Percentiles rank a stretch among this genome's conserved stretches.
Conservation (phyloP, 805 yeast genomes). For the Kazachstania africana region DNA sequence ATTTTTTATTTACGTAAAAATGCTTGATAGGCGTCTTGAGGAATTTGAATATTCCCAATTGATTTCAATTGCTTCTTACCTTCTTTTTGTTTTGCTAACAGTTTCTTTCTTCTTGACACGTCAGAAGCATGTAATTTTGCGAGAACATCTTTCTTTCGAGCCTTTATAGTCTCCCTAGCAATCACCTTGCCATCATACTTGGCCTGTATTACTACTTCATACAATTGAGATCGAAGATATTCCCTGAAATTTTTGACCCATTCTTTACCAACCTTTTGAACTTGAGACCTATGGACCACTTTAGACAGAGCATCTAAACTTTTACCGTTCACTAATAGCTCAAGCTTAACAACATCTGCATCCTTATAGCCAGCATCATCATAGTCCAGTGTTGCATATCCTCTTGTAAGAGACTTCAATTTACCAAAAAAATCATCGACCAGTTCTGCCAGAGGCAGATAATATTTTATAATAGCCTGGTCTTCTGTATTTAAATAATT, state of each 20-base stretch:
- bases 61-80: slow-evolving; percentile 76
- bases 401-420: slow-evolving; percentile 77
- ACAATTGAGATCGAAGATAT: slow-evolving; percentile 69
- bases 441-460: slow-evolving; percentile 74
- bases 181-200: slow-evolving; percentile 68
- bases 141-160: slow-evolving; percentile 88
- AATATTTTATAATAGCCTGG: slow-evolving; percentile 70
- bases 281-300: slow-evolving; percentile 75
- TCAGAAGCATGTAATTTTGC: slow-evolving; percentile 91
- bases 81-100: slow-evolving; percentile 79
- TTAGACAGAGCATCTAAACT: slow-evolving; percentile 89
- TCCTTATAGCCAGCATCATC: slow-evolving; percentile 83
- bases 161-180: slow-evolving; percentile 89
- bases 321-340: slow-evolving; percentile 76
- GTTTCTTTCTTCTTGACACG: slow-evolving; percentile 77
- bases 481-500: slow-evolving; percentile 60
- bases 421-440: slow-evolving; percentile 95
- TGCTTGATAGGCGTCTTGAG: slow-evolving; percentile 82
- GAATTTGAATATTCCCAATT: slow-evolving; percentile 65
- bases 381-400: slow-evolving; percentile 89
- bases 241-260: slow-evolving; percentile 78
- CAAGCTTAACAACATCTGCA: slow-evolving; percentile 77
- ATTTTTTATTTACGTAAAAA: slow-evolving; percentile 35
- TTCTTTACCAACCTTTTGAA: slow-evolving; percentile 59
- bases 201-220: slow-evolving; percentile 90